Percentiles rank a stretch among this genome's conserved stretches.
phyloP scores from a whole-genome alignment of 495 filamentous ascomycete genomes.

The Filosporella fistucella region DNA sequence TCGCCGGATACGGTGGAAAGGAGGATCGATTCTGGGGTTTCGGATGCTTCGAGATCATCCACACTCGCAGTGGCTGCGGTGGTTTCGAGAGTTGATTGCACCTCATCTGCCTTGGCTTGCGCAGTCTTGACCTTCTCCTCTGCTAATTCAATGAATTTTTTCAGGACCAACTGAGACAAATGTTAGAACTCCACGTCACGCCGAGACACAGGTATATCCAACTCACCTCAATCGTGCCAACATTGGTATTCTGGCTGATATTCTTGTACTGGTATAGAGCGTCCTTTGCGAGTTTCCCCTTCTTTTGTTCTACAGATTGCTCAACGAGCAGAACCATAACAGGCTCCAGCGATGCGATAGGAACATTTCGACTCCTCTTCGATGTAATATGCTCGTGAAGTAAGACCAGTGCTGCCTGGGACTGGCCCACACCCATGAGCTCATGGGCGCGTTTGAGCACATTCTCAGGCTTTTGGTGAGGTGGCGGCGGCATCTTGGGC shows the following conservation, averaged over 20 bases:
- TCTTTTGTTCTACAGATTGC: slow-evolving; percentile 91
- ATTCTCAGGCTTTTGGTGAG: slow-evolving; percentile 97
- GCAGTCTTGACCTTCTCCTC: slow-evolving; percentile 94
- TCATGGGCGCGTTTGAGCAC: slow-evolving; percentile 97
- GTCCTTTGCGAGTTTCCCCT: slow-evolving; percentile 97
- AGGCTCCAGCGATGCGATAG: slow-evolving; percentile 93
- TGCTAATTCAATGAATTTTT: slow-evolving; percentile 95
- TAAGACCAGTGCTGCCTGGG: slow-evolving; percentile 83
- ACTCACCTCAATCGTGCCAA: slow-evolving; percentile 89
- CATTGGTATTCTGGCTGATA: slow-evolving; percentile 97
- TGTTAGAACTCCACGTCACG: not conserved
- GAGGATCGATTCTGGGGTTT: slow-evolving; percentile 97
- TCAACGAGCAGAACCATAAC: slow-evolving; percentile 98
- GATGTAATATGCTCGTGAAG: slow-evolving; percentile 99
- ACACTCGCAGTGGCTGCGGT: slow-evolving; percentile 66
- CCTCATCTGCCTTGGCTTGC: slow-evolving; percentile 91
- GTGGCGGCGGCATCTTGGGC: slow-evolving; percentile 85
- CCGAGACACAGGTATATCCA: not conserved
- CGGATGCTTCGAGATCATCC: slow-evolving; percentile 93
- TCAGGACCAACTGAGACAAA: slow-evolving; percentile 68
- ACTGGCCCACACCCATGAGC: slow-evolving; percentile 95
- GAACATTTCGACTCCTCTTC: slow-evolving; percentile 94
- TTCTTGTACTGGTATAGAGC: slow-evolving; percentile 99
- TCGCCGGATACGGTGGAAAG: slow-evolving; percentile 97
- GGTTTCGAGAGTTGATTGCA: slow-evolving; percentile 81